These are phyloP conservation scores for Begonia masoniana DNA, from an alignment of 306 rosid genomes.

Conservation along the genomic window DNA sequence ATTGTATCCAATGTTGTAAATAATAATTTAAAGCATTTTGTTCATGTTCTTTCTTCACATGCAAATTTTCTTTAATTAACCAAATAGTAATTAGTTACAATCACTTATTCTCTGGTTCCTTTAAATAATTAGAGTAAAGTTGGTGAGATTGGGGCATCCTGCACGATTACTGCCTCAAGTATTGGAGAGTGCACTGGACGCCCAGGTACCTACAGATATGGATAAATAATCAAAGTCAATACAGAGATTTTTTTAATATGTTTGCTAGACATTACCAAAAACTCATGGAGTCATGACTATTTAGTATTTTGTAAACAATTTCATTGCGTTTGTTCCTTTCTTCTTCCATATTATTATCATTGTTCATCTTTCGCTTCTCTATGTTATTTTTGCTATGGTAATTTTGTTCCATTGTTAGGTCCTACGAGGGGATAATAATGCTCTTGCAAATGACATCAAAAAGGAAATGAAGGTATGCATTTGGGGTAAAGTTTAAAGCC, in stretches of 20 bases:
- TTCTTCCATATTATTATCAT: too few relatives aligned
- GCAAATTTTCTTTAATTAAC: constrained; percentile 10
- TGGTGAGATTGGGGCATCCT: constrained; percentile 97
- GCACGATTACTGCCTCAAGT: constrained; percentile 98
- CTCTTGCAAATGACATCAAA: constrained; percentile 95
- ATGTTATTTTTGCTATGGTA: too few relatives aligned
- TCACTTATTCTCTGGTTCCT: constrained; percentile 10
- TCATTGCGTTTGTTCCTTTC: too few relatives aligned
- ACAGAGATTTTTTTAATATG: too few relatives aligned
- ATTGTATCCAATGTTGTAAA: too few relatives aligned
- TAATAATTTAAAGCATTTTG: too few relatives aligned
- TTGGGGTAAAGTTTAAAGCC: neutral
- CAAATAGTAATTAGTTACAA: constrained; percentile 3
- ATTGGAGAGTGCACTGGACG: constrained; percentile 89
- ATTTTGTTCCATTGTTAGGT: constrained; percentile 31
- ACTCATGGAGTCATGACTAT: too few relatives aligned
- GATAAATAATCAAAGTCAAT: too few relatives aligned
- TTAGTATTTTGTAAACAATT: too few relatives aligned
- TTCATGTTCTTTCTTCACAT: too few relatives aligned
- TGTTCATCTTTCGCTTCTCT: too few relatives aligned
- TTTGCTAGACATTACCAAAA: too few relatives aligned
- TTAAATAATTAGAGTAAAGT: constrained; percentile 55
- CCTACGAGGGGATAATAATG: constrained; percentile 89
- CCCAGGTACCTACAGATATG: constrained; percentile 42
- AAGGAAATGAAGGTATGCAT: constrained; percentile 89